phyloP scores from a whole-genome alignment of 345 rosid species.

The Schrenkiella parvula region DNA sequence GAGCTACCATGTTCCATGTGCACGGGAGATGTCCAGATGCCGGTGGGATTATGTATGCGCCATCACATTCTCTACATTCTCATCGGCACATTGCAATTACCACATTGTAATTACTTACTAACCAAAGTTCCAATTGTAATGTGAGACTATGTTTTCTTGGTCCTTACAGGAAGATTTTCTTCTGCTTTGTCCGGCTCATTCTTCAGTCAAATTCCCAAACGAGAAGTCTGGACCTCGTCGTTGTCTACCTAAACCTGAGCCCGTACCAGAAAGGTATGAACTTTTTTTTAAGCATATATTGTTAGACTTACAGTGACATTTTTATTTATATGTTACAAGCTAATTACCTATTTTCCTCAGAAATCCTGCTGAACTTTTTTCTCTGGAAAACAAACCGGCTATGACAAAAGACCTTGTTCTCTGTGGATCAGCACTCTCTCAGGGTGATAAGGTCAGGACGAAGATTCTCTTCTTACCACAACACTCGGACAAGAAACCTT shows the following conservation, averaged over 20 bases:
- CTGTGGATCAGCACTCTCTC: constrained; percentile 86
- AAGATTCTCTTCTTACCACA: not conserved
- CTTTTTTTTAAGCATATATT: not conserved
- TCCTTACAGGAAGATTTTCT: constrained; percentile 56
- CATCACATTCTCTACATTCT: not conserved
- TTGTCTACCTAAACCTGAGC: not conserved
- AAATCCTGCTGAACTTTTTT: constrained; percentile 27
- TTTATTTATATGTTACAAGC: not conserved
- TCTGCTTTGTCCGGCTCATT: constrained; percentile 74
- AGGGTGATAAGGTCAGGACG: constrained; percentile 67
- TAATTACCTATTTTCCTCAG: constrained; percentile 35
- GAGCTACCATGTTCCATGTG: constrained; percentile 83
- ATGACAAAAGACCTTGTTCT: constrained; percentile 49
- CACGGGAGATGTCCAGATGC: constrained; percentile 49
- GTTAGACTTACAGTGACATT: not conserved
- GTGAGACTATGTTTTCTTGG: constrained; percentile 2
- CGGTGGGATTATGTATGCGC: constrained; percentile 72
- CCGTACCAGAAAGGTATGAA: constrained; percentile 3
- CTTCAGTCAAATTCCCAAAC: constrained; percentile 56
- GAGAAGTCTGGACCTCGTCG: constrained; percentile 40
- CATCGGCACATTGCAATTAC: not conserved
- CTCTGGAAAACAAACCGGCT: constrained; percentile 21
- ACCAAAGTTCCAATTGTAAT: not conserved
- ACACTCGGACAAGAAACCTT: not conserved
- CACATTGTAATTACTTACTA: not conserved